Evolutionary conservation across 352 stramenopile genomes (phyloP).

Genomic region (Aphanomyces stellatus): DNA sequence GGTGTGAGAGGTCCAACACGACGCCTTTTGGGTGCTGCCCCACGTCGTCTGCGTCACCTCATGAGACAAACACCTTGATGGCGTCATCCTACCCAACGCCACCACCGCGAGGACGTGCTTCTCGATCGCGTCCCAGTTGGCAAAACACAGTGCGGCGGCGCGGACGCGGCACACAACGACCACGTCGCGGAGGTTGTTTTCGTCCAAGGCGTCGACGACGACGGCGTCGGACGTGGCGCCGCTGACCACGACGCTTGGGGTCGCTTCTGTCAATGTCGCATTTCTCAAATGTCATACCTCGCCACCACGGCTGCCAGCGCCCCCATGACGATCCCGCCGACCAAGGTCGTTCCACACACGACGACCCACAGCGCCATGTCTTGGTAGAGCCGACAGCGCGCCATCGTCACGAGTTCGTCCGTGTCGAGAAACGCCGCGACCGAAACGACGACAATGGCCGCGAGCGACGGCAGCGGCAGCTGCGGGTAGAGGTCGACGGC

Average conservation of each 20-base stretch:
- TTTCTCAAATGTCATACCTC: too few species aligned
- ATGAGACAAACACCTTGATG: too few species aligned
- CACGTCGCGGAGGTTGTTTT: background rate
- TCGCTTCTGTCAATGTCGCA: background rate
- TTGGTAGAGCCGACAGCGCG: background rate
- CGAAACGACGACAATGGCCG: background rate
- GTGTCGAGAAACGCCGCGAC: background rate
- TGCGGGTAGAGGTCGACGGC: background rate
- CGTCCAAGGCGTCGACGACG: background rate
- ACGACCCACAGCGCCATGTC: background rate
- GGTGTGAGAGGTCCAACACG: background rate
- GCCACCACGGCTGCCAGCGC: background rate
- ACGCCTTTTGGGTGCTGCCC: background rate
- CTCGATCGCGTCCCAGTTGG: constrained; percentile 7
- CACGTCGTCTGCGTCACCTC: background rate
- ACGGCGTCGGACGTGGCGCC: background rate
- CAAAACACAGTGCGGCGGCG: background rate
- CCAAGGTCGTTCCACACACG: background rate
- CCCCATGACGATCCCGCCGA: background rate
- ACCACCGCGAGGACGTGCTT: background rate
- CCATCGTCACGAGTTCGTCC: background rate
- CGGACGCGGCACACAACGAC: background rate
- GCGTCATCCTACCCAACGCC: too few species aligned
- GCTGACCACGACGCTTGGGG: background rate
- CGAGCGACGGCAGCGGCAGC: background rate